Base-by-base conservation (phyloP, 177 flowering plant genomes). In the Vitis hybrid region DNA sequence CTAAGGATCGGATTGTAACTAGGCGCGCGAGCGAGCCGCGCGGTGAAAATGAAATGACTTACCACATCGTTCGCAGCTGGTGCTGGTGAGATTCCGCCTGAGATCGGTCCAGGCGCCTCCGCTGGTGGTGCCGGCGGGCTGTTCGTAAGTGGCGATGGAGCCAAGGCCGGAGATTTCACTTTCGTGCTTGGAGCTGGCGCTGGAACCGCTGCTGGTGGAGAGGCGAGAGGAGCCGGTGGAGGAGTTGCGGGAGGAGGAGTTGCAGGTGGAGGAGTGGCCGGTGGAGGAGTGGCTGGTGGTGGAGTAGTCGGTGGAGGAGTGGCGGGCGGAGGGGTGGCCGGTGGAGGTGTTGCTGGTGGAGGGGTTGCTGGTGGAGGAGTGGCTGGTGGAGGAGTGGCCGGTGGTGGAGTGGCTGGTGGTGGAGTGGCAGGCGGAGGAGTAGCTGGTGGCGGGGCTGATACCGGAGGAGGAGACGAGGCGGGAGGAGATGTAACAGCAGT, bases 51-150 rank as follows among this genome's bases (percentile, higher is more conserved):
- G 6, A 1, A 17, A 49, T 18, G 60, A 65, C 53, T 2, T 65
- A 66, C 64, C 58, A 6, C 24, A 50, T 47, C 65, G 15, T 73
- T 22, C 15, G 50, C 64, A 2, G 70, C 22, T 60, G 72, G 78
- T n/a, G 60, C 78, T 3, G 72, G 73, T 0, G 80, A 50, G 22
- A 1, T 4, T 2, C 69, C 14, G 6, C 31, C 65, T 12, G 31
- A 24, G 59, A 61, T 64, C 0, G 88, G 79, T 2, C 76, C 77
- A 1, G 86, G 89, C 6, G 85, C 82, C 28, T 12, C 84, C 1
- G 71, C 53, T 0, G 86, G 84, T 0, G 87, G 86, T 1, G 85
- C 78, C 9, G 89, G 86, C 0, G 86, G 87, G 59, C 88, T 79
- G 4, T 18, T 15, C 1, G 24, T 31, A 28, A 53, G 52, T 0